Conservation (phyloP, 78 protist genomes). For the Isochrysis galbana region DNA sequence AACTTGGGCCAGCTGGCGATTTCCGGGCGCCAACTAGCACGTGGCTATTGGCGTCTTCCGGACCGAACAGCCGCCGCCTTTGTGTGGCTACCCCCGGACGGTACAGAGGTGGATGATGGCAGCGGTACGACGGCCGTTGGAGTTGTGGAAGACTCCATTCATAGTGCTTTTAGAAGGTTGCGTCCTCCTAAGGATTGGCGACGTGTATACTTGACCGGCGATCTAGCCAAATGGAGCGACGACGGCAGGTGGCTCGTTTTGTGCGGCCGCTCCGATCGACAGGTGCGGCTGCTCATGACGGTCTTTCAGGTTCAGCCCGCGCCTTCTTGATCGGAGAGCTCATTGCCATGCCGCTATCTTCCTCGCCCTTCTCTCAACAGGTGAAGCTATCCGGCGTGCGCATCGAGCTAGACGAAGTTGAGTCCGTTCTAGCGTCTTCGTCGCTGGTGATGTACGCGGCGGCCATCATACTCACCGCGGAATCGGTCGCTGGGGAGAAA, state of each 20-base stretch:
- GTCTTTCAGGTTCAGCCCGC: no score
- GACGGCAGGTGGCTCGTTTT: not conserved
- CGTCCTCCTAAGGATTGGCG: no score
- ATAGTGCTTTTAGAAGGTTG: no score
- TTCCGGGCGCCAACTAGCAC: not conserved
- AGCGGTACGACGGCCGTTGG: no score
- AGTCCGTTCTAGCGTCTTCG: not conserved
- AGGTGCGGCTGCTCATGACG: no score
- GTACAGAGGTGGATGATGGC: no score
- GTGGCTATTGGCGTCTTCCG: not conserved
- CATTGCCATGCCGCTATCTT: no score
- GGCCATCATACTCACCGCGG: not conserved
- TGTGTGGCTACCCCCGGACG: no score
- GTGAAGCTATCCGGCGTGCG: slow-evolving; percentile 1
- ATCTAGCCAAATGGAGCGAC: not conserved
- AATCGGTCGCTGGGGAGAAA: no score
- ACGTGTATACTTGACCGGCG: not conserved
- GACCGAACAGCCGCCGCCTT: not conserved
- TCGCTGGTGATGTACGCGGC: not conserved
- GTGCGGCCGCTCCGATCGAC: not conserved
- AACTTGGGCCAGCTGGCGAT: not conserved
- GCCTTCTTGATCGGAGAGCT: no score
- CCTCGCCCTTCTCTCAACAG: no score
- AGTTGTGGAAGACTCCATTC: no score
- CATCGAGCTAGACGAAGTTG: not conserved